Conservation (phyloP, 1,139 yeast genomes). For the Arxiozyma bovina region DNA sequence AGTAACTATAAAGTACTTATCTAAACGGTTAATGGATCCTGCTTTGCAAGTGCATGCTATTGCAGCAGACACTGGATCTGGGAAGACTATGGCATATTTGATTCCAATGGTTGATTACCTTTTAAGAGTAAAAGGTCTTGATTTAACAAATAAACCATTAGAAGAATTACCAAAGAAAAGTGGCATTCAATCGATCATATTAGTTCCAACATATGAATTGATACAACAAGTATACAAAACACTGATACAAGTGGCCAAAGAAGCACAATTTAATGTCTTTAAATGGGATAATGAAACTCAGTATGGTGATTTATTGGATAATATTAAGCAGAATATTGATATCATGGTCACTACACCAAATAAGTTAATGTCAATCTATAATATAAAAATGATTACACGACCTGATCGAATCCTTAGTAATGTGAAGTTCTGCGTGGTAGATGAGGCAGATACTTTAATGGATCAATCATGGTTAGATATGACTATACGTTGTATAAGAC, state of each 20-base stretch:
- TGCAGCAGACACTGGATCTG: conserved; percentile 96
- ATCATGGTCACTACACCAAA: conserved; percentile 80
- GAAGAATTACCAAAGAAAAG: conserved; percentile 11
- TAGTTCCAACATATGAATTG: conserved; percentile 84
- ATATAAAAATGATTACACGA: conserved; percentile 37
- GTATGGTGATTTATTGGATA: conserved; percentile 42
- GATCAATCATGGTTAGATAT: conserved; percentile 72
- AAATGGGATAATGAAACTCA: conserved; percentile 52
- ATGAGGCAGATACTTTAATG: conserved; percentile 91
- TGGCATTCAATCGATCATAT: conserved; percentile 57
- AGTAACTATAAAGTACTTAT: conserved; percentile 45
- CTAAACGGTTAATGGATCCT: conserved; percentile 32
- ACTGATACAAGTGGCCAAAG: conserved; percentile 39
- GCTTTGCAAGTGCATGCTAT: conserved; percentile 59
- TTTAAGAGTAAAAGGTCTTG: conserved; percentile 39
- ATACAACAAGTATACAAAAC: conserved; percentile 68
- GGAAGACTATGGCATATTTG: conserved; percentile 88
- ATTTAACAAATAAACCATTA: background rate
- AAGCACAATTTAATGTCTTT: conserved; percentile 40
- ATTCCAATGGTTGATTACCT: conserved; percentile 65
- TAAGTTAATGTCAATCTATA: conserved; percentile 42
- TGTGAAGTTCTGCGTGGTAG: conserved; percentile 63
- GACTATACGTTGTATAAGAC: conserved; percentile 49
- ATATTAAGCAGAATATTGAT: conserved; percentile 52
- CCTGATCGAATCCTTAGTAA: conserved; percentile 42